Base-by-base conservation (phyloP, 805 yeast species). In the Kazachstania kunashirensis region DNA sequence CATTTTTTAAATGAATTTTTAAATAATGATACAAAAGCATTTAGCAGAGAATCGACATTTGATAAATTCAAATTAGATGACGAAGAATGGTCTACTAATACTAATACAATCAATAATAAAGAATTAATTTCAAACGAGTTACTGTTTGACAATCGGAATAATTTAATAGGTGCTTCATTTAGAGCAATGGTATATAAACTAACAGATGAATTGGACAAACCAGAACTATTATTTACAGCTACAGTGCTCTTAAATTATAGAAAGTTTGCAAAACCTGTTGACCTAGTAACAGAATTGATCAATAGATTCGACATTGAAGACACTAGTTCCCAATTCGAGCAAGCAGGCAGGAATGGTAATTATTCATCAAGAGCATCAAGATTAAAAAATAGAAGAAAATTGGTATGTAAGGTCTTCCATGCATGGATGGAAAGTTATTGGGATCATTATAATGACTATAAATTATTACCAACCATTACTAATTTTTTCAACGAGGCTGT, bases 341-440 rank as follows among this genome's bases (percentile, higher is more conserved):
- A 49, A 28, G 46, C 50, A 10, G 61, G 59, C 4, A 57, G 52
- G 27, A 60, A 55, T 31, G 66, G 63, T 3, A 59, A 53, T 28
- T 65, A 55, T 39, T 61, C 72, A 2, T 60, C 70, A 15, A 41
- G 59, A 45, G 64, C 69, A 40, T 63, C 70, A 14, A 62, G 68
- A 44, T 44, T 74, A 27, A 75, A 71, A 48, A 77, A 69, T 44
- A 69, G 92, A 54, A 65, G 89, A 51, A 73, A 75, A 42, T 59
- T 80, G 32, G 76, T 85, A 27, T 75, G 79, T 46, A 74, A 72
- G 45, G 67, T 80, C 55, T 73, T 86, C 52, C 82, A 77, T 54
- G 64, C 74, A 24, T 89, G 98, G 98, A 62, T 89, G 57, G 94
- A 85, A 57, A 79, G 92, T 35, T 86, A 81, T 54, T 89, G 96